Evolutionary conservation across 2,329 filamentous ascomycete genomes (phyloP).

Genomic region (Xenosphaeropsis pyriputrescens): DNA sequence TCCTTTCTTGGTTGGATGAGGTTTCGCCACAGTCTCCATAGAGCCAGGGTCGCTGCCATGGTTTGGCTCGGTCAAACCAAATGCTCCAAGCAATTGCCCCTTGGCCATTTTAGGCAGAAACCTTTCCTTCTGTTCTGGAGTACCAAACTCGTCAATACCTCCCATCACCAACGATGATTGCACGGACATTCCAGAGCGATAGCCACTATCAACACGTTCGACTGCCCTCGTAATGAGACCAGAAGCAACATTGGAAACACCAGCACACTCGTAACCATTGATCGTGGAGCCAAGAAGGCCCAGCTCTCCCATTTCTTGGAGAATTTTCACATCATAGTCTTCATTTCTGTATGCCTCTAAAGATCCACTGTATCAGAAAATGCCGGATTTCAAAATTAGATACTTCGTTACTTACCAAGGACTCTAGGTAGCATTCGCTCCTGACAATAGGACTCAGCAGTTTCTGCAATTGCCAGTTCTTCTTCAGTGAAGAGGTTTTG

Average conservation of each 20-base stretch:
- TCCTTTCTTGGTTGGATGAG: constrained; percentile 71
- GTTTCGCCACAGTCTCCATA: constrained; percentile 79
- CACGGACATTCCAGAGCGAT: constrained; percentile 85
- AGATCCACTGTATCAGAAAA: background rate
- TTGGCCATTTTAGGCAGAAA: constrained; percentile 71
- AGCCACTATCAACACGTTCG: constrained; percentile 81
- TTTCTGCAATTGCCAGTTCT: constrained; percentile 78
- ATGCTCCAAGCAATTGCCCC: constrained; percentile 70
- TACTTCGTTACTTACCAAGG: constrained; percentile 43
- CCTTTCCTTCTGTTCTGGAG: constrained; percentile 74
- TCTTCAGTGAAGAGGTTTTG: constrained; percentile 75
- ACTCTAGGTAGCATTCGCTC: constrained; percentile 76
- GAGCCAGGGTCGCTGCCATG: constrained; percentile 84
- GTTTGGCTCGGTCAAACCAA: constrained; percentile 84
- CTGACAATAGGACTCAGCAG: constrained; percentile 87
- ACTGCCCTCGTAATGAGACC: constrained; percentile 83
- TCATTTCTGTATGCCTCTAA: constrained; percentile 77
- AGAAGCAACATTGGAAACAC: constrained; percentile 75
- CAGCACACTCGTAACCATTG: constrained; percentile 77
- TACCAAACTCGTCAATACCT: constrained; percentile 76
- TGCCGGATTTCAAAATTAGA: constrained; percentile 3
- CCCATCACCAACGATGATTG: constrained; percentile 92
- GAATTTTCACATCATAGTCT: constrained; percentile 70
- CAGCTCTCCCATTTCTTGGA: constrained; percentile 84
- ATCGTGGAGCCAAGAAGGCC: constrained; percentile 81